These are phyloP conservation scores for Goniomonas avonlea DNA, from an alignment of 78 protist species.

Conservation along the genomic window DNA sequence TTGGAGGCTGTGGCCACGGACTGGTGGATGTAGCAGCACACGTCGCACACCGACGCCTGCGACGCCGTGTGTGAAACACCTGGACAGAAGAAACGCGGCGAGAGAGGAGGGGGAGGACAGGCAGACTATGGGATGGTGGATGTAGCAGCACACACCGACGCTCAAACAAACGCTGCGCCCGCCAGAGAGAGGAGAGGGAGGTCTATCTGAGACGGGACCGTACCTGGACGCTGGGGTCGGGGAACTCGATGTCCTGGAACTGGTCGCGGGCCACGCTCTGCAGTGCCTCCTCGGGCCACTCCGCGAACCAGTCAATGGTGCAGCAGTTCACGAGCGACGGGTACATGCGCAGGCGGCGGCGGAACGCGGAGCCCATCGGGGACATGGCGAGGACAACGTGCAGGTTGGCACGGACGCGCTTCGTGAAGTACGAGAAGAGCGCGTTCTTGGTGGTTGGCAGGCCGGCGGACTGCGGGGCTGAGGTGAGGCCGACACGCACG, in stretches of 20 bases:
- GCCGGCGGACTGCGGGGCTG: too few species aligned
- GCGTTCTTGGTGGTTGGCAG: constrained; percentile 46
- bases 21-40: constrained; percentile 40
- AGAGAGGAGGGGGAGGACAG: too few species aligned
- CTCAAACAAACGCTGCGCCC: too few species aligned
- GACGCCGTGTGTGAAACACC: too few species aligned
- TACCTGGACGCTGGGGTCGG: too few species aligned
- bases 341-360: constrained; percentile 73
- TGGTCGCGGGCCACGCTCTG: constrained; percentile 53
- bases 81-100: too few species aligned
- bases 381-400: constrained; percentile 76
- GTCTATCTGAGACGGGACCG: background rate
- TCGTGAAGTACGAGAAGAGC: constrained; percentile 42
- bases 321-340: constrained; percentile 76
- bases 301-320: constrained; percentile 83
- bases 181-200: too few species aligned
- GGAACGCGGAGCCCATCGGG: constrained; percentile 75
- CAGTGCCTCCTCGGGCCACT: constrained; percentile 88
- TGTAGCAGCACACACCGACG: constrained; percentile 52
- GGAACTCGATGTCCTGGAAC: constrained; percentile 20
- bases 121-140: constrained; percentile 73
- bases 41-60: constrained; percentile 16
- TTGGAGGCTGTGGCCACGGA: constrained; percentile 2
- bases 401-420: constrained; percentile 48
- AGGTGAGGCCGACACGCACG: too few species aligned